A percentile compares a stretch with the other conserved stretches of the same genome.
phyloP scores from a whole-genome alignment of 108 stramenopile genomes.

The Cyclotella baltica region DNA sequence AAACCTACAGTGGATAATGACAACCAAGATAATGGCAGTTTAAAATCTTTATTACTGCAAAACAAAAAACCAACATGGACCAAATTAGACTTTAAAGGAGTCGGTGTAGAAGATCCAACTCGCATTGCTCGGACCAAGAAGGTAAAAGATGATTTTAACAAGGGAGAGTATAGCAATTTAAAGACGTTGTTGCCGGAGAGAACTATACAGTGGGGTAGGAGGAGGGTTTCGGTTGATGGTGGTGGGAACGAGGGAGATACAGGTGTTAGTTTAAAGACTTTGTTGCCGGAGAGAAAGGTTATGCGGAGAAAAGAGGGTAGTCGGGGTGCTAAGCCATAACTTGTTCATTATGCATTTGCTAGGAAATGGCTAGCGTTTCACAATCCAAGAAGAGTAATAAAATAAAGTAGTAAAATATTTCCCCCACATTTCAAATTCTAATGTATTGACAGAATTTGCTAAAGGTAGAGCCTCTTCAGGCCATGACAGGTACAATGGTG shows the following conservation, averaged over 20 bases:
- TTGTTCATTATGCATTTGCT: not conserved
- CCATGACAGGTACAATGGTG: too few relatives aligned
- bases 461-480: too few relatives aligned
- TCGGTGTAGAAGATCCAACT: conserved; percentile 36
- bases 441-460: too few relatives aligned
- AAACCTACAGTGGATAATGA: not conserved
- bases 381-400: too few relatives aligned
- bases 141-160: not conserved
- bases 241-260: not conserved
- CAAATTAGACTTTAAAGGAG: conserved; percentile 41
- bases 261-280: conserved; percentile 23
- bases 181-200: conserved; percentile 32
- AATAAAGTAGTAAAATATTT: too few relatives aligned
- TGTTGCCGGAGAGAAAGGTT: conserved; percentile 29
- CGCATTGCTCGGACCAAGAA: conserved; percentile 27
- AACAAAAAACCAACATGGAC: conserved; percentile 29
- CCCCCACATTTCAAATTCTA: too few relatives aligned
- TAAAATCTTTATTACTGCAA: conserved; percentile 28
- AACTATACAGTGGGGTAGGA: conserved; percentile 11
- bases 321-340: not conserved
- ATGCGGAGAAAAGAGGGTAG: conserved; percentile 9
- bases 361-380: not conserved
- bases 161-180: conserved; percentile 35
- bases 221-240: conserved; percentile 1
- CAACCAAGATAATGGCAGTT: not conserved